Percentiles rank a stretch among this genome's conserved stretches.
Evolutionary conservation across 2,329 filamentous ascomycete genomes (phyloP).

Genomic region (Aspergillus udagawae): DNA sequence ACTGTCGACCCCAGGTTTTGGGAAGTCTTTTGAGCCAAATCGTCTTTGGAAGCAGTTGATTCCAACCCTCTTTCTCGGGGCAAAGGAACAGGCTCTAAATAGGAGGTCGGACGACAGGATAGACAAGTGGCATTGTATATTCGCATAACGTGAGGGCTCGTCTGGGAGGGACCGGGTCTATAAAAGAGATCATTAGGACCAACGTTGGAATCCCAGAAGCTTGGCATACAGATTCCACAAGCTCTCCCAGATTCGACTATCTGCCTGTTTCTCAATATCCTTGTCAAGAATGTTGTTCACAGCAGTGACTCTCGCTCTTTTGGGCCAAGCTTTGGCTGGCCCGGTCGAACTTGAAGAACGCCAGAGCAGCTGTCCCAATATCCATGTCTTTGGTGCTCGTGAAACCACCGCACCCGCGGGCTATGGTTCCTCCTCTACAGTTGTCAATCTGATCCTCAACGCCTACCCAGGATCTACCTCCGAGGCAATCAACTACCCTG

Average conservation of each 20-base stretch:
- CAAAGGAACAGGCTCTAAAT: not conserved
- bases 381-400: slow-evolving; percentile 51
- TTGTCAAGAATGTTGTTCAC: not conserved
- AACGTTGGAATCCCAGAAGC: not conserved
- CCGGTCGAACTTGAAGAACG: slow-evolving; percentile 12
- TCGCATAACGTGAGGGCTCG: not conserved
- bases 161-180: not conserved
- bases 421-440: slow-evolving; percentile 48
- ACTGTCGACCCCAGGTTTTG: not conserved
- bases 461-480: slow-evolving; percentile 51
- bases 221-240: not conserved
- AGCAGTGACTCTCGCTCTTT: not conserved
- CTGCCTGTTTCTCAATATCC: not conserved
- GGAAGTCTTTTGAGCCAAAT: not conserved
- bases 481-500: slow-evolving; percentile 57
- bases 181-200: not conserved
- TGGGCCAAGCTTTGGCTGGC: slow-evolving; percentile 3
- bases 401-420: slow-evolving; percentile 49
- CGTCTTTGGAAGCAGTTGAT: not conserved
- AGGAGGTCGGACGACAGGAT: not conserved
- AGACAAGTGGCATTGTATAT: not conserved
- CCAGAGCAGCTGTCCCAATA: slow-evolving; percentile 36
- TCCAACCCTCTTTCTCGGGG: not conserved
- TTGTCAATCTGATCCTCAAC: slow-evolving; percentile 49
- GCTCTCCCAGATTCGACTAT: not conserved